phyloP scores from a whole-genome alignment of 805 yeast genomes.

The Candida caryicola region DNA sequence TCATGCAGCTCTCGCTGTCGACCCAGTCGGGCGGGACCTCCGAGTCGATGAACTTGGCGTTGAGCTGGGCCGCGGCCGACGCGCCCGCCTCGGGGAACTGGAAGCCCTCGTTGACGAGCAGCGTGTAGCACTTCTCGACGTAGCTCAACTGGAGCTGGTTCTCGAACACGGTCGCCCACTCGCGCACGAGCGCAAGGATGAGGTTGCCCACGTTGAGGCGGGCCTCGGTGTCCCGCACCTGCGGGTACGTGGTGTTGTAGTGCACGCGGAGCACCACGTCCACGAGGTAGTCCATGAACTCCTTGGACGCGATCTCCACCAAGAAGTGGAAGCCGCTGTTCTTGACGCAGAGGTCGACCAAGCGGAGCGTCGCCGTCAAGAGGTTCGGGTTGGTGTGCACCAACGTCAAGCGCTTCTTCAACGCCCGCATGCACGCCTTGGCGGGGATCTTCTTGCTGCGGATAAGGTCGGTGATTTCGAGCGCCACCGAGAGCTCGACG shows the following conservation, averaged over 20 bases:
- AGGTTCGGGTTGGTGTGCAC: conserved; percentile 73
- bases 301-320: conserved; percentile 73
- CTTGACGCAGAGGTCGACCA: conserved; percentile 84
- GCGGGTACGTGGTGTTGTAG: conserved; percentile 30
- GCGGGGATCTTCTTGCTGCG: conserved; percentile 78
- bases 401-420: conserved; percentile 67
- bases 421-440: conserved; percentile 78
- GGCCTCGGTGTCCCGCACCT: conserved; percentile 19
- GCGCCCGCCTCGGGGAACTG: conserved; percentile 53
- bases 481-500: conserved; percentile 63
- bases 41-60: conserved; percentile 64
- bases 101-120: conserved; percentile 59
- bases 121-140: conserved; percentile 59
- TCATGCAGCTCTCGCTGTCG: conserved; percentile 93
- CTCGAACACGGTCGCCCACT: conserved; percentile 74
- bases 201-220: conserved; percentile 49
- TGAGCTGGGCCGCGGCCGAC: conserved; percentile 28
- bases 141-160: conserved; percentile 63
- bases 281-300: conserved; percentile 80
- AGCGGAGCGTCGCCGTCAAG: conserved; percentile 68
- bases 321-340: conserved; percentile 89
- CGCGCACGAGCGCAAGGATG: conserved; percentile 64
- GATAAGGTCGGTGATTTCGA: conserved; percentile 85
- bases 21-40: conserved; percentile 97
- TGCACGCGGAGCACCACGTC: conserved; percentile 38